These are phyloP conservation scores for Aspergillus olivimuriae DNA, from an alignment of 495 filamentous ascomycete genomes.

Conservation along the genomic window DNA sequence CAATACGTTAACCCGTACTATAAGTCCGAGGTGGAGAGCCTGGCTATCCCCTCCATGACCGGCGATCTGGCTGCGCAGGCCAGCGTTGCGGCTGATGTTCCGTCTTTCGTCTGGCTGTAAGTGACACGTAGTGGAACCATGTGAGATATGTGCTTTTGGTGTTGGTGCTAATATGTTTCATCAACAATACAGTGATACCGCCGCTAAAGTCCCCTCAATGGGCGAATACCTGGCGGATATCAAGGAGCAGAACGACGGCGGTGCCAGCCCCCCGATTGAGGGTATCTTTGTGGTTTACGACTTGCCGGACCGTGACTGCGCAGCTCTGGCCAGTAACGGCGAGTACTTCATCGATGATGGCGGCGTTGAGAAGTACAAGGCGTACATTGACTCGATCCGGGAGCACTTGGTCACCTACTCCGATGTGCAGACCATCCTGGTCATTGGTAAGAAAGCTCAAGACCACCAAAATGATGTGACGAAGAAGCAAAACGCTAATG, in stretches of 20 bases:
- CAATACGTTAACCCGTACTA: slow-evolving; percentile 55
- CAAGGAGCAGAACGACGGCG: slow-evolving; percentile 48
- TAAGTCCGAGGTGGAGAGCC: slow-evolving; percentile 45
- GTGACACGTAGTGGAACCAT: slow-evolving; percentile 8
- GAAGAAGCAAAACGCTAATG: slow-evolving; percentile 43
- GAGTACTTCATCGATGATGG: slow-evolving; percentile 59
- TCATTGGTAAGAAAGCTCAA: slow-evolving; percentile 54
- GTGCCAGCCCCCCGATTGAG: slow-evolving; percentile 39
- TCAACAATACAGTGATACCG: slow-evolving; percentile 50
- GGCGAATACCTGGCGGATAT: slow-evolving; percentile 50
- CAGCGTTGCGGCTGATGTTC: slow-evolving; percentile 54
- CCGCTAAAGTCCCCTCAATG: slow-evolving; percentile 54
- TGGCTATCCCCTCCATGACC: slow-evolving; percentile 45
- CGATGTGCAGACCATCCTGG: slow-evolving; percentile 32
- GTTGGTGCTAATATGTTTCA: no score
- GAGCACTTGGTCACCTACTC: slow-evolving; percentile 18
- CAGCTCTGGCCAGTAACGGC: slow-evolving; percentile 70
- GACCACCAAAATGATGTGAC: no score
- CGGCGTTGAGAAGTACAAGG: slow-evolving; percentile 57
- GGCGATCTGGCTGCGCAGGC: slow-evolving; percentile 30
- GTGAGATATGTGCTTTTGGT: no score
- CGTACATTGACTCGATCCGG: slow-evolving; percentile 59
- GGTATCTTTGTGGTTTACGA: slow-evolving; percentile 68
- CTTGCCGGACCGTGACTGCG: slow-evolving; percentile 71
- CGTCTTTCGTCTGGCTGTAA: slow-evolving; percentile 67